Base-by-base conservation (phyloP, 2,329 filamentous ascomycete species). In the Cladophialophora carrionii region DNA sequence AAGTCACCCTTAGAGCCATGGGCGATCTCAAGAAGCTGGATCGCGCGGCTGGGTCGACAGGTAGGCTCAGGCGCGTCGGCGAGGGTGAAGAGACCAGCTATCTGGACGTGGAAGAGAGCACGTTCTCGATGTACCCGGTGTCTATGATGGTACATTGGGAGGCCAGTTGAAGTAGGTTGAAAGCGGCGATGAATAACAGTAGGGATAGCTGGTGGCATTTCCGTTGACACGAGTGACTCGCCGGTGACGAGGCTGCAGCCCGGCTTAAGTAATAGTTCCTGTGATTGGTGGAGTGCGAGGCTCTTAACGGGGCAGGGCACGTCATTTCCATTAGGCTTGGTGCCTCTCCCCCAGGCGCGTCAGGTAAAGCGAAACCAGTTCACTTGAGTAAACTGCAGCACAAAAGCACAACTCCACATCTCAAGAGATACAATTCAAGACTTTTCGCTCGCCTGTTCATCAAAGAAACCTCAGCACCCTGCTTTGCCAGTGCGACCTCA, bases 1-100 rank as follows among this genome's bases (percentile, higher is more conserved):
- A 90, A 71, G 78, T 83, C 2, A 87, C 84, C 64, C 80, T 91
- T 0, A 88, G 87, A 0, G 80, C 80, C 24, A 65, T 79, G 12
- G 75, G 76, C 14, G 69, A 73, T 29, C 65, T 79, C 54, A 71
- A 77, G 48, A 77, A 77, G 61, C 71, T 79, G 14, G 75, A 75
- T 20, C 75, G 78, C 48, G 73, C 76, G 8, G 76, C 75, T 17
- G 77, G 78, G 3, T 57, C 71, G 20, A 77, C 78, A 65, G 77
- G 78, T 3, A 70, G 74, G n/a, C 61, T 79, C 63, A 77, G 78
- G 65, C 78, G 72, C 62, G 71, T 79, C 29, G 53, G 24, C 49
- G 70, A 48, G 74, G 73, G 6, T 70, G 73, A 20, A 75, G 73
- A 53, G 77, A 57, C 53, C 24, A 62, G 17, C 22, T 68, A 68